Base-by-base conservation (phyloP, 352 stramenopile genomes). In the Globisporangium camurandrum region DNA sequence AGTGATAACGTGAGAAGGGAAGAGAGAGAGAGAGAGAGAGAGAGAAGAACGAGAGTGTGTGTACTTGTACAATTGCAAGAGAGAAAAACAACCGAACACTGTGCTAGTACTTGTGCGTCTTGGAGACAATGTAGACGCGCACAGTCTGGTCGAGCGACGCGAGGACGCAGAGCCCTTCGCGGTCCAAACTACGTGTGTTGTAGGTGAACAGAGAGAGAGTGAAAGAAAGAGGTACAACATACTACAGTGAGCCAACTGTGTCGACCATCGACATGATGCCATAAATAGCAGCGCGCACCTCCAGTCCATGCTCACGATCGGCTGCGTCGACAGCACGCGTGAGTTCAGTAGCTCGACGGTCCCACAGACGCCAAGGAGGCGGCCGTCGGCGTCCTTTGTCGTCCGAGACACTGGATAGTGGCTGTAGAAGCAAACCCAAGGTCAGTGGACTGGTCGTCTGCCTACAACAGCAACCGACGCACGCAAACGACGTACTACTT, bases 221-320 rank as follows among this genome's bases (percentile, higher is more conserved):
- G n/a, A n/a, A n/a, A n/a, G n/a, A n/a, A n/a, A n/a, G n/a, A n/a
- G n/a, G n/a, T n/a, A n/a, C n/a, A n/a, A n/a, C n/a, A n/a, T n/a
- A n/a, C n/a, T n/a, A n/a, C n/a, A n/a, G n/a, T n/a, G n/a, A n/a
- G n/a, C n/a, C n/a, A n/a, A n/a, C n/a, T n/a, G n/a, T n/a, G 12
- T 19, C 1, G 39, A 46, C 14, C 57, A 53, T 43, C 61, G n/a
- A 1, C 17, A 31, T 8, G 61, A 30, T 23, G 30, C 2, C 10
- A 31, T 12, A 28, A 48, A 40, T 7, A 48, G 22, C 42, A 33
- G 5, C 19, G 30, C 51, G n/a, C 36, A 85, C 71, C 73, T 96
- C 95, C 95, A 98, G 70, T 98, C 95, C 69, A 98, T 97, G 59
- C 84, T 96, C 26, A 97, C 72, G 50, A 98, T 96, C 5, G 95